Conservation (phyloP, 441 rosid genomes). For the Lepidium campestre region DNA sequence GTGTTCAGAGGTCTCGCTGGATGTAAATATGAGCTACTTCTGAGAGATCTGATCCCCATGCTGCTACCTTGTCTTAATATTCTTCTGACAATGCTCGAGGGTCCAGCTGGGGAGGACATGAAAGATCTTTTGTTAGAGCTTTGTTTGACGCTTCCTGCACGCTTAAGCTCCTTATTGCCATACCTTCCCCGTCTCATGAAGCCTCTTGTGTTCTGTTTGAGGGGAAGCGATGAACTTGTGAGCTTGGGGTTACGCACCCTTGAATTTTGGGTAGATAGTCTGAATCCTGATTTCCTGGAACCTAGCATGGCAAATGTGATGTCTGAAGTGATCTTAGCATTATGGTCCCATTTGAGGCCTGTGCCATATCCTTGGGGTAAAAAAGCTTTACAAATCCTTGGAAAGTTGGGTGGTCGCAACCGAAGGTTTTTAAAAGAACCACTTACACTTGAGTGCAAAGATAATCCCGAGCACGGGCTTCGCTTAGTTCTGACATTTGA, state of each 20-base stretch:
- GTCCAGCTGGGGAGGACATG: constrained; percentile 98
- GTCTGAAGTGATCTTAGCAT: constrained; percentile 95
- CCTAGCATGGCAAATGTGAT: constrained; percentile 98
- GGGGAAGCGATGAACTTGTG: constrained; percentile 91
- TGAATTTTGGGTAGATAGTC: constrained; percentile 99
- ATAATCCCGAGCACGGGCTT: constrained; percentile 98
- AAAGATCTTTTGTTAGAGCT: constrained; percentile 92
- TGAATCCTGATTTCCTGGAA: constrained; percentile 98
- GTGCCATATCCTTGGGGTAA: constrained; percentile 94
- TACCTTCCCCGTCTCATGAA: constrained; percentile 91
- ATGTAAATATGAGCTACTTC: constrained; percentile 88
- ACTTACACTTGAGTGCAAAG: constrained; percentile 97
- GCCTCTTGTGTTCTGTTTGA: constrained; percentile 92
- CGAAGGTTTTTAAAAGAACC: constrained; percentile 97
- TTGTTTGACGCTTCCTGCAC: constrained; percentile 94
- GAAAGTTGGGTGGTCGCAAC: constrained; percentile 98
- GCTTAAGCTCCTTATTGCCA: constrained; percentile 94
- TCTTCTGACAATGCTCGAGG: constrained; percentile 93
- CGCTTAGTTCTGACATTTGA: constrained; percentile 97
- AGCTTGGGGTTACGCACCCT: constrained; percentile 90
- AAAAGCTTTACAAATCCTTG: constrained; percentile 92
- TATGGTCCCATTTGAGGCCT: constrained; percentile 98
- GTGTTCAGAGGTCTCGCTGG: constrained; percentile 90
- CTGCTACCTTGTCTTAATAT: constrained; percentile 93
- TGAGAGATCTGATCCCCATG: constrained; percentile 86